Evolutionary conservation across 2,329 filamentous ascomycete genomes (phyloP).

Genomic region (Paraphoma sp.): DNA sequence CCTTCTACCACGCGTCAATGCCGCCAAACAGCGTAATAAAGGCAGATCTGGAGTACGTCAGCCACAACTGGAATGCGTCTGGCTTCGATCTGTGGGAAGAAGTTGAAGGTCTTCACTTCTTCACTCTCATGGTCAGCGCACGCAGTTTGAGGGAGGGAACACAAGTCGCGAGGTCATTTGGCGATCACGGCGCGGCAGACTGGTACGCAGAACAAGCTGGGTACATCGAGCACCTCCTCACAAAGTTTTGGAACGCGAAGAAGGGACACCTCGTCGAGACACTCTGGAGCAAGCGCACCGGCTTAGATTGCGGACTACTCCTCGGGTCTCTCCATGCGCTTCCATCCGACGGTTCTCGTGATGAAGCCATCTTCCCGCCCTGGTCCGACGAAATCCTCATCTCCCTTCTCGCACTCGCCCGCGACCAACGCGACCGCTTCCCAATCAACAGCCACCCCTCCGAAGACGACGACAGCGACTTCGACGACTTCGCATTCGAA

Average conservation of each 20-base stretch:
- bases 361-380: conserved; percentile 36
- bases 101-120: conserved; percentile 52
- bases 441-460: conserved; percentile 45
- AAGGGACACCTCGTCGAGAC: conserved; percentile 48
- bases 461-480: conserved; percentile 14
- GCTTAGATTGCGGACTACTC: conserved; percentile 48
- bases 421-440: conserved; percentile 45
- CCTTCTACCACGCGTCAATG: conserved; percentile 47
- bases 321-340: conserved; percentile 48
- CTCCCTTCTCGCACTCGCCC: conserved; percentile 42
- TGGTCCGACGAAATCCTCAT: conserved; percentile 49
- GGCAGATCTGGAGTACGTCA: conserved; percentile 54
- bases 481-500: conserved; percentile 18
- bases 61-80: conserved; percentile 49
- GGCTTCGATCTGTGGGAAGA: conserved; percentile 57
- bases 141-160: conserved; percentile 46
- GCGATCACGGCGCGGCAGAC: conserved; percentile 45
- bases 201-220: conserved; percentile 49
- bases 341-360: conserved; percentile 21
- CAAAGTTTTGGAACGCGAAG: conserved; percentile 46
- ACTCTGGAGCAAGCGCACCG: conserved; percentile 39
- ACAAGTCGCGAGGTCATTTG: conserved; percentile 41
- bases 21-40: conserved; percentile 51
- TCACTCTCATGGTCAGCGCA: conserved; percentile 48
- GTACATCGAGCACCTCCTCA: conserved; percentile 40